phyloP scores from a whole-genome alignment of 129 eudicot genomes.

The Flaveria bidentis region DNA sequence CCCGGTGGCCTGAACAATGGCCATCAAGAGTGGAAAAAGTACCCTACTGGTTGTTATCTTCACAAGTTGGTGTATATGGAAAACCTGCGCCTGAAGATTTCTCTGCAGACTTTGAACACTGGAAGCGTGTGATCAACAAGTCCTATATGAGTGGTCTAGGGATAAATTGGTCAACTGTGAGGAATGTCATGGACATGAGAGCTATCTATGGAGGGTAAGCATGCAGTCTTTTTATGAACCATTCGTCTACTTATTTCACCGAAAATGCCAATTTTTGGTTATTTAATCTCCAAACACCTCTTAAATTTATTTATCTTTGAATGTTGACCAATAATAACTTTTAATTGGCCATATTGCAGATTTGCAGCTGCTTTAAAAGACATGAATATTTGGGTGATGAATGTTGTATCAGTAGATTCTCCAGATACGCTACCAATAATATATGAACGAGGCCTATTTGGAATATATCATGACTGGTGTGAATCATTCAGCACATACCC shows the following conservation, averaged over 20 bases:
- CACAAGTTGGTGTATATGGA: conserved; percentile 92
- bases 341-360: conserved; percentile 44
- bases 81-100: conserved; percentile 95
- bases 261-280: background rate
- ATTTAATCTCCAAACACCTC: background rate
- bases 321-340: conserved; percentile 1
- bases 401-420: conserved; percentile 66
- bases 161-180: conserved; percentile 78
- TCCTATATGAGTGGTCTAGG: conserved; percentile 77
- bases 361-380: conserved; percentile 87
- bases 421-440: conserved; percentile 87
- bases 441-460: conserved; percentile 86
- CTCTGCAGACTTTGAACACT: conserved; percentile 79
- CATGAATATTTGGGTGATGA: conserved; percentile 82
- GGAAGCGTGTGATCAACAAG: conserved; percentile 80
- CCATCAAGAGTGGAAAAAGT: conserved; percentile 55
- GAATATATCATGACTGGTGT: conserved; percentile 93
- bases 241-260: too few relatives aligned
- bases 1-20: conserved; percentile 85
- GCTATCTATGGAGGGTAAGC: conserved; percentile 90
- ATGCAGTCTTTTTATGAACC: background rate
- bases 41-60: conserved; percentile 76
- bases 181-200: conserved; percentile 93
- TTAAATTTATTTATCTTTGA: background rate
- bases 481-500: conserved; percentile 94